Evolutionary conservation across 441 rosid genomes (phyloP), one percentile per base, ranked within the genome.

Genomic region (Euphorbia schlechtendalii): DNA sequence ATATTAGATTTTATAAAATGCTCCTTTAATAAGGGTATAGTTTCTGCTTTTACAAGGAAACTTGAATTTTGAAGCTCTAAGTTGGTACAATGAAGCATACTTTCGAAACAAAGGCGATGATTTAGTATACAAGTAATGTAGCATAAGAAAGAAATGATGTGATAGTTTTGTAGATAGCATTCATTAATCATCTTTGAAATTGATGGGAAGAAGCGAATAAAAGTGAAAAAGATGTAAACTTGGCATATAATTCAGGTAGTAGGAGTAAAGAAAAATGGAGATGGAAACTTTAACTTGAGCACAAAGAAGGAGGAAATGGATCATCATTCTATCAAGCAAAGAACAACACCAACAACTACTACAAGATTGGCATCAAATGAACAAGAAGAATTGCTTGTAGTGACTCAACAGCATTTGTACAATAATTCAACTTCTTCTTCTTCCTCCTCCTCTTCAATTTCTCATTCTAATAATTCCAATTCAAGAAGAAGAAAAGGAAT

Each of bases 401-500:
- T 71, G 74, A 74, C 77, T 65, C 77, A 72, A 69, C 60, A 80
- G 62, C 86, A 79, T 76, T 76, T 75, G 80, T 67, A 75, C 73
- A 68, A 51, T n/a, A 51, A 5, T 2, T 32, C 41, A 72, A 63
- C 55, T 60, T 79, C 78, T 77, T 65, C 77, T 73, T 54, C 77
- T 65, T 71, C 79, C 1, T 41, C 45, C 12, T 41, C 45, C 10
- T 41, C 81, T 27, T 75, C 81, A 61, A 70, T 76, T 61, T 69
- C 81, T 56, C 69, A 78, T 65, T 3, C 45, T 41, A 79, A 78
- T 61, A 78, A 70, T 69, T 78, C 86, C 54, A 82, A 74, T 66
- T 77, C 89, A 67, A 83, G 88, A 66, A 82, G 93, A 76, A 83
- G 98, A 69, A 89, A 91, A 80, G 98, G 96, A 73, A 78, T 82